These are phyloP conservation scores for Tolypocladium pustulatum DNA, from an alignment of 2,329 filamentous ascomycete genomes.

Conservation along the genomic window DNA sequence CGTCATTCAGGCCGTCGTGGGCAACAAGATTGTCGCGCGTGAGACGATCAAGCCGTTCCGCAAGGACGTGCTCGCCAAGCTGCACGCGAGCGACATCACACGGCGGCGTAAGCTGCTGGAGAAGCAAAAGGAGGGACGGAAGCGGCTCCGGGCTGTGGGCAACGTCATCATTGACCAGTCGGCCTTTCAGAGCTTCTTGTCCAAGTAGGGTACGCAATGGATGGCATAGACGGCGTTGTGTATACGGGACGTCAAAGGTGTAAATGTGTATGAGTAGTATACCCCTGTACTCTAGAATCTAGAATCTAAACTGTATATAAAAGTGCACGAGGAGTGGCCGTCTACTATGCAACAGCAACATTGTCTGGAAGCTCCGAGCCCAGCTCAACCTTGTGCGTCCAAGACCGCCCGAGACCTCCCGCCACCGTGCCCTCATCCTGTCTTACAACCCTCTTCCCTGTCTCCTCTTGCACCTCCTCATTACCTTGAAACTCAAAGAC, in stretches of 20 bases:
- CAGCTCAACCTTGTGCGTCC: conserved; percentile 23
- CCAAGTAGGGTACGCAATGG: conserved; percentile 43
- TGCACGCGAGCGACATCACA: conserved; percentile 83
- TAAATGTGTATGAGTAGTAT: not conserved
- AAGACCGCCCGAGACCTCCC: conserved; percentile 26
- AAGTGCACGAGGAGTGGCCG: not conserved
- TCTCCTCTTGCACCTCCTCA: conserved; percentile 10
- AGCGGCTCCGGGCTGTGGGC: conserved; percentile 72
- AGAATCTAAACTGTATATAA: not conserved
- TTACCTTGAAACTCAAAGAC: conserved; percentile 42
- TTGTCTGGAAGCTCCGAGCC: conserved; percentile 28
- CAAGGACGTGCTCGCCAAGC: conserved; percentile 87
- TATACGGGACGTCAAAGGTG: not conserved
- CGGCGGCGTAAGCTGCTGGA: conserved; percentile 79
- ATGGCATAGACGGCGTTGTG: not conserved
- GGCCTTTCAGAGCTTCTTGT: conserved; percentile 87
- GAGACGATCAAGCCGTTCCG: conserved; percentile 95
- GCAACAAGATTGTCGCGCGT: conserved; percentile 72
- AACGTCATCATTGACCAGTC: conserved; percentile 96
- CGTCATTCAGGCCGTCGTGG: conserved; percentile 83
- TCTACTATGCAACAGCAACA: not conserved
- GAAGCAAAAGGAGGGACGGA: conserved; percentile 92
- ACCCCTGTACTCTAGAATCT: not conserved
- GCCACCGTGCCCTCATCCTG: conserved; percentile 32
- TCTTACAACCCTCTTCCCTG: conserved; percentile 15